A percentile compares a stretch with the other conserved stretches of the same genome.
Evolutionary conservation across 2,329 filamentous ascomycete species (phyloP).

Genomic region (Trichophyton mentagrophytes): DNA sequence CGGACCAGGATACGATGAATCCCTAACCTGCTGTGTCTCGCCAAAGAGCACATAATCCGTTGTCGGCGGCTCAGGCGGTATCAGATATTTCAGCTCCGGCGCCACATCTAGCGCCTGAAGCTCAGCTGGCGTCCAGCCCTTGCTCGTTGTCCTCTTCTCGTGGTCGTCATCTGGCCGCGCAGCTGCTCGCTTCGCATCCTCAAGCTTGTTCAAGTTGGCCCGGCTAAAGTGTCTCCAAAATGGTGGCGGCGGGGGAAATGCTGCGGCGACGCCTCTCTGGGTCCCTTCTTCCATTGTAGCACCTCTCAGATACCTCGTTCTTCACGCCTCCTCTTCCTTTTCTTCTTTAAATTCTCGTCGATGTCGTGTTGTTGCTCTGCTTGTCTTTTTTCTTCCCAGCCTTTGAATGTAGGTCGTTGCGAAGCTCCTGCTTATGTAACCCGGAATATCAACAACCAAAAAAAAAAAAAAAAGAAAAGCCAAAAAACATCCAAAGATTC

Average conservation of each 20-base stretch:
- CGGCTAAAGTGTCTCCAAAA: conserved; percentile 83
- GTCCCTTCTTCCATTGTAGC: conserved; percentile 35
- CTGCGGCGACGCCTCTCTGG: conserved; percentile 40
- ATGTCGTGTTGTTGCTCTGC: not conserved
- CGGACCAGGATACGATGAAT: no score
- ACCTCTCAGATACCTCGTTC: not conserved
- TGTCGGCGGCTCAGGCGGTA: conserved; percentile 64
- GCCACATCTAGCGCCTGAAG: conserved; percentile 42
- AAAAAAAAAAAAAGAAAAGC: not conserved
- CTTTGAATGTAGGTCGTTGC: no score
- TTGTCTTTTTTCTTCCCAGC: no score
- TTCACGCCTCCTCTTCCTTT: not conserved
- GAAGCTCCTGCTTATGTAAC: not conserved
- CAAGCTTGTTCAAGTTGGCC: conserved; percentile 53
- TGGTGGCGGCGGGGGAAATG: conserved; percentile 74
- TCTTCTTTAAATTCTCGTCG: not conserved
- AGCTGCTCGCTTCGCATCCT: conserved; percentile 37
- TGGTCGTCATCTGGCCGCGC: conserved; percentile 16
- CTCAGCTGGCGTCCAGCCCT: conserved; percentile 24
- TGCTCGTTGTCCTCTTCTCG: conserved; percentile 16
- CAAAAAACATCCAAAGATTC: no score
- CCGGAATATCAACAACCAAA: not conserved
- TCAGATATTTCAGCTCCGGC: conserved; percentile 59
- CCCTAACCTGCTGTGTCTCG: conserved; percentile 45
- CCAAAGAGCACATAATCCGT: conserved; percentile 68